Conservation (phyloP, 352 stramenopile species). For the Phytopythium ostracodes region DNA sequence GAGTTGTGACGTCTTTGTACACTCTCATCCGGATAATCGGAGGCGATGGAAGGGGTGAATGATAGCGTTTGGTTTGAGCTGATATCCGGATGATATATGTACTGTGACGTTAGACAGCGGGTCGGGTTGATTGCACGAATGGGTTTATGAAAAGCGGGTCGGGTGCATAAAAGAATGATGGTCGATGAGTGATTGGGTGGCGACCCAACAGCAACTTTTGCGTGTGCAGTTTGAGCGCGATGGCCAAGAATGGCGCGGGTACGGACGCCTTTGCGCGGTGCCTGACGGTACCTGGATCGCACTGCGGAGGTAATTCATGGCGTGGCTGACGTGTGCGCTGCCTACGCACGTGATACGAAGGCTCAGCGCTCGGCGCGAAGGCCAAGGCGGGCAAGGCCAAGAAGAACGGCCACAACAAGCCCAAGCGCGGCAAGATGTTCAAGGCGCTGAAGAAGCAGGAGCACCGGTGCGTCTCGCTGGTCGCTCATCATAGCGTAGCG, state of each 20-base stretch:
- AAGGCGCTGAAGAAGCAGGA: slow-evolving; percentile 69
- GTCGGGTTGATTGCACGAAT: no score
- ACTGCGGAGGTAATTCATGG: neutral
- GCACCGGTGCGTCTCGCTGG: slow-evolving; percentile 29
- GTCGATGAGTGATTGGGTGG: neutral
- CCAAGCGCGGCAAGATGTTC: slow-evolving; percentile 60
- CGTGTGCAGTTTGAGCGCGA: no score
- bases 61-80: no score
- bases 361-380: slow-evolving; percentile 11
- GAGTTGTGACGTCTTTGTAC: neutral
- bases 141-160: neutral
- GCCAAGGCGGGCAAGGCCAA: slow-evolving; percentile 39
- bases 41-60: no score
- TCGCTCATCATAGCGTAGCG: no score
- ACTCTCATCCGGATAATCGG: neutral
- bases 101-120: neutral
- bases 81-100: neutral
- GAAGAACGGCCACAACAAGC: slow-evolving; percentile 37
- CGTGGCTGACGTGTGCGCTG: neutral
- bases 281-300: neutral
- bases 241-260: slow-evolving; percentile 43
- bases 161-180: neutral
- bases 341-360: neutral
- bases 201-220: neutral
- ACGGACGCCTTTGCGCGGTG: neutral